phyloP scores from a whole-genome alignment of 176 grass and related monocot species.

The Dactylis glomerata region DNA sequence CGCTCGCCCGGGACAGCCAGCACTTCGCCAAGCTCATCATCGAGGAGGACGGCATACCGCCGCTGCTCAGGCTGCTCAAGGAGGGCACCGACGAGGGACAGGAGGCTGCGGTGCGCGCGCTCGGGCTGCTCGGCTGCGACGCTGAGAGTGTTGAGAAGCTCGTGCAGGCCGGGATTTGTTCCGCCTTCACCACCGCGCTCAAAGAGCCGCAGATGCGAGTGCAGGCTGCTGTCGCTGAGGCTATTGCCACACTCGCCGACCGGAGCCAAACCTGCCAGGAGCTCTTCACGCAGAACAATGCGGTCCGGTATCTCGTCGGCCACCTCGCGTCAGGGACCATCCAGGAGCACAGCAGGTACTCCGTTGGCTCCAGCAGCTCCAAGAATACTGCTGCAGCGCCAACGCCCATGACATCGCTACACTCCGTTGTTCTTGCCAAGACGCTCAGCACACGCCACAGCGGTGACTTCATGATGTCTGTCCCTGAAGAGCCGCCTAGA shows the following conservation, averaged over 20 bases:
- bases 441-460: conserved; percentile 40
- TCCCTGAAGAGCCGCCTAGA: background rate
- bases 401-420: conserved; percentile 49
- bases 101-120: background rate
- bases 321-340: conserved; percentile 85
- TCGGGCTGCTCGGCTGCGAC: background rate
- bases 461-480: background rate
- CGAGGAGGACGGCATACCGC: background rate
- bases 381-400: conserved; percentile 3
- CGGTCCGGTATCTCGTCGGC: conserved; percentile 67
- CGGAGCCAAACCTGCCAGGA: conserved; percentile 63
- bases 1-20: background rate
- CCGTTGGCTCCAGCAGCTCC: conserved; percentile 41
- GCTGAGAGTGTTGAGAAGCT: background rate
- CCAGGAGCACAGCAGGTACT: conserved; percentile 90
- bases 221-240: conserved; percentile 64
- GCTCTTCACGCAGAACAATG: conserved; percentile 71
- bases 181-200: background rate
- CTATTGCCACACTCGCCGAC: conserved; percentile 51
- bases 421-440: conserved; percentile 71
- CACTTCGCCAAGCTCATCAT: conserved; percentile 1
- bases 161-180: conserved; percentile 4
- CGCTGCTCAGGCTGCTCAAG: conserved; percentile 6
- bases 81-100: background rate
- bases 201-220: conserved; percentile 52